Conservation (phyloP, 1,284 basidiomycete genomes). For the Albatrellus sp. region DNA sequence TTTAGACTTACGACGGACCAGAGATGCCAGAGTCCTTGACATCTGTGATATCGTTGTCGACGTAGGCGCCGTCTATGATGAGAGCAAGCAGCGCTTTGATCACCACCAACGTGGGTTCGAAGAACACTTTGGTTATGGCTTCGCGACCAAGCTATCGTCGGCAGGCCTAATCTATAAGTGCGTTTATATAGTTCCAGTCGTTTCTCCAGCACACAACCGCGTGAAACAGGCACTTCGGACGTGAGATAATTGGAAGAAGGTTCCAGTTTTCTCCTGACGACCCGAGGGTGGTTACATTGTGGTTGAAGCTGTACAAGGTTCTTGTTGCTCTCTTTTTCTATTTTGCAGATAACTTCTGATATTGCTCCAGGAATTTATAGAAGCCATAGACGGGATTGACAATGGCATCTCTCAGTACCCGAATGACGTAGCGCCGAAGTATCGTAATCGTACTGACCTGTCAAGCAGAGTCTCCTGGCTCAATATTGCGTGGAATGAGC, state of each 20-base stretch:
- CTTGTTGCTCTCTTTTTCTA: constrained; percentile 1
- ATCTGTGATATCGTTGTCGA: constrained; percentile 95
- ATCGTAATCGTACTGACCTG: constrained; percentile 71
- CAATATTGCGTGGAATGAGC: constrained; percentile 90
- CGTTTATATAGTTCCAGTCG: constrained; percentile 11
- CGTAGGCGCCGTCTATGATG: constrained; percentile 89
- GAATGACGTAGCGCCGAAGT: constrained; percentile 48
- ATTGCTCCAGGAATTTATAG: constrained; percentile 70
- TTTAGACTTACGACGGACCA: constrained; percentile 38
- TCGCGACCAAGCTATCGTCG: constrained; percentile 81
- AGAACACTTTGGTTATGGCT: constrained; percentile 81
- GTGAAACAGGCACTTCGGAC: constrained; percentile 77
- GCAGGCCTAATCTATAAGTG: constrained; percentile 95
- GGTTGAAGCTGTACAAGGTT: constrained; percentile 83
- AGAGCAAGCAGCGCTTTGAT: constrained; percentile 72
- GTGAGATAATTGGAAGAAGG: constrained; percentile 69
- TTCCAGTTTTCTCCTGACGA: constrained; percentile 42
- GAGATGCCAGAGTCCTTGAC: constrained; percentile 73
- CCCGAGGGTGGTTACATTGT: constrained; percentile 60
- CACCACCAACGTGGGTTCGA: constrained; percentile 94
- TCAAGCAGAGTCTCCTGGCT: constrained; percentile 70
- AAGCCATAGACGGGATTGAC: constrained; percentile 92
- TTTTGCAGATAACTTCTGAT: constrained; percentile 1
- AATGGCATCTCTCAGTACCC: constrained; percentile 84
- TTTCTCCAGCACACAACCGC: neutral